Evolutionary conservation across 2,329 filamentous ascomycete species (phyloP).

Genomic region (Teratosphaeriaceae sp.): DNA sequence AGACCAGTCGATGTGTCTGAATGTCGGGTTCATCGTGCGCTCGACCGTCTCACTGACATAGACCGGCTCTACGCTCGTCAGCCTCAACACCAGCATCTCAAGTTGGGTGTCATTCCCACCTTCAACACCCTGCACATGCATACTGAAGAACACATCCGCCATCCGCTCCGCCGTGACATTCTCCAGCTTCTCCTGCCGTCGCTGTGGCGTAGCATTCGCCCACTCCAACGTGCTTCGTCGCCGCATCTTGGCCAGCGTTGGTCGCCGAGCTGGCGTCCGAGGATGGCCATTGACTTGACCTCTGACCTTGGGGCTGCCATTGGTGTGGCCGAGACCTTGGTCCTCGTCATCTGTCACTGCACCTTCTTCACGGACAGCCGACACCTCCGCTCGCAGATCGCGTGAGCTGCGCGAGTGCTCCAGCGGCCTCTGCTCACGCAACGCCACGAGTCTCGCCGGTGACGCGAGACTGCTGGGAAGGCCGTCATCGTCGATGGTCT

Average conservation of each 20-base stretch:
- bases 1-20: conserved; percentile 73
- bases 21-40: conserved; percentile 84
- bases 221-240: conserved; percentile 58
- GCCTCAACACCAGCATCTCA: no score
- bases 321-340: no score
- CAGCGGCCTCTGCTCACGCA: conserved; percentile 42
- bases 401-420: conserved; percentile 55
- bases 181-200: conserved; percentile 69
- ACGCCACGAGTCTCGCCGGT: conserved; percentile 57
- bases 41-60: conserved; percentile 81
- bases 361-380: conserved; percentile 23
- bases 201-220: conserved; percentile 52
- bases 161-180: conserved; percentile 63
- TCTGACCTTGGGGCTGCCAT: conserved; percentile 17
- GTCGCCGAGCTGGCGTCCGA: conserved; percentile 28
- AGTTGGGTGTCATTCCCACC: conserved; percentile 23
- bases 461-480: conserved; percentile 60
- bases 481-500: conserved; percentile 70
- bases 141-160: conserved; percentile 82
- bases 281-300: conserved; percentile 15
- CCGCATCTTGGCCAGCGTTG: conserved; percentile 35
- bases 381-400: conserved; percentile 43
- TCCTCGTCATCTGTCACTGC: conserved; percentile 10
- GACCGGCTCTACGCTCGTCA: conserved; percentile 56
- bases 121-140: conserved; percentile 59